A percentile compares a stretch with the other conserved stretches of the same genome.
phyloP scores from a whole-genome alignment of 2,329 filamentous ascomycete genomes.

The Periconia digitata region DNA sequence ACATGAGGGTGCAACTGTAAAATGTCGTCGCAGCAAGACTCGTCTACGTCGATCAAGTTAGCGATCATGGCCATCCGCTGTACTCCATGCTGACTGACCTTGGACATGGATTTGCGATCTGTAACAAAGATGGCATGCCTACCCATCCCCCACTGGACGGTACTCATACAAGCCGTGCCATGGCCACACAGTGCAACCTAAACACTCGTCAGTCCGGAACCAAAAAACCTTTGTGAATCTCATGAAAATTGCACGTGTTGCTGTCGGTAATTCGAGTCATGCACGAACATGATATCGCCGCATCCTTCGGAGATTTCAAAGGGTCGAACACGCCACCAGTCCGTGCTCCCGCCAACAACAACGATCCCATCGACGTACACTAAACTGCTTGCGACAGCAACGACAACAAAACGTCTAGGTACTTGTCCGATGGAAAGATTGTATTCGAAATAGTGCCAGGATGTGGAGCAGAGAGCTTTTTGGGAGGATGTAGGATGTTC shows the following conservation, averaged over 20 bases:
- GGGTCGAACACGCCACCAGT: background rate
- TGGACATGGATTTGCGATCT: constrained; percentile 3
- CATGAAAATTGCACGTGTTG: background rate
- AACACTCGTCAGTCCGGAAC: background rate
- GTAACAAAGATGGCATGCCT: constrained; percentile 8
- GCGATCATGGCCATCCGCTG: too few relatives aligned
- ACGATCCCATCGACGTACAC: background rate
- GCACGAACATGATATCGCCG: background rate
- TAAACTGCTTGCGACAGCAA: background rate
- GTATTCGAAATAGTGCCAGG: background rate
- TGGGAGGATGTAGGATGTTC: background rate
- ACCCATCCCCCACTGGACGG: constrained; percentile 8
- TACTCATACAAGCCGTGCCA: background rate
- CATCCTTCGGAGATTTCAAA: background rate
- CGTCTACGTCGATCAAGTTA: constrained; percentile 1
- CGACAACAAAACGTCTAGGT: too few relatives aligned
- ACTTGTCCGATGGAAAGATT: background rate
- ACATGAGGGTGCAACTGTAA: constrained; percentile 12
- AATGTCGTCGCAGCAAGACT: constrained; percentile 9
- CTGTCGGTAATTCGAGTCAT: too few relatives aligned
- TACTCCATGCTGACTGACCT: constrained; percentile 4
- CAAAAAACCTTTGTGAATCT: background rate
- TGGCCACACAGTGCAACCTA: background rate
- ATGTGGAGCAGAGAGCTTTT: background rate
- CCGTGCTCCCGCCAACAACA: background rate